These are phyloP conservation scores for Trichoderma koningii DNA, from an alignment of 2,329 filamentous ascomycete species.

Conservation along the genomic window DNA sequence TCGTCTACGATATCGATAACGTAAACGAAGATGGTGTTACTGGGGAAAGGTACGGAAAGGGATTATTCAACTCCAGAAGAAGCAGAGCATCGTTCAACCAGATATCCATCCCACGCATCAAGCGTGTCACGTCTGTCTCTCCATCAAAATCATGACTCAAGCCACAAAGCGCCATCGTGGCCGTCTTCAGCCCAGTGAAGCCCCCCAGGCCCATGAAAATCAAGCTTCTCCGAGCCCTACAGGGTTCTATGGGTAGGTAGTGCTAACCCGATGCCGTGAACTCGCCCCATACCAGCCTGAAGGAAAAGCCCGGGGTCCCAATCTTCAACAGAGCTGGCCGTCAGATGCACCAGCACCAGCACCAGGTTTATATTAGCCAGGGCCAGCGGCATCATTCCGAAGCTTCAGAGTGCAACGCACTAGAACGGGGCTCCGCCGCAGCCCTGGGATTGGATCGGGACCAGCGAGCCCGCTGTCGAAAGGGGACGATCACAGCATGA, in stretches of 20 bases:
- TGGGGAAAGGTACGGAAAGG: conserved; percentile 17
- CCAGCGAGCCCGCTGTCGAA: conserved; percentile 17
- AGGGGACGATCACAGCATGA: conserved; percentile 3
- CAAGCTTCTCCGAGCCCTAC: not conserved
- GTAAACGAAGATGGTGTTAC: not conserved
- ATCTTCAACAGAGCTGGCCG: not conserved
- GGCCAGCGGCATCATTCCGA: conserved; percentile 13
- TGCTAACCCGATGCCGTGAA: not conserved
- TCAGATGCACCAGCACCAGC: conserved; percentile 23
- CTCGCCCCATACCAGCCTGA: not conserved
- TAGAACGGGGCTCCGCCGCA: conserved; percentile 14
- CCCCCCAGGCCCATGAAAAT: not conserved
- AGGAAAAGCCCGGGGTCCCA: not conserved
- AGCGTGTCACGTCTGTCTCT: conserved; percentile 9
- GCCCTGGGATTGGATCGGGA: conserved; percentile 19
- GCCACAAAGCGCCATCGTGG: not conserved
- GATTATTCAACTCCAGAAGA: not conserved
- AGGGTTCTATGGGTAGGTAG: not conserved
- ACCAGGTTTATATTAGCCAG: conserved; percentile 21
- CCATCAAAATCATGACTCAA: not conserved
- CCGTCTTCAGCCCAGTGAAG: not conserved
- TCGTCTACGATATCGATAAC: too few species aligned
- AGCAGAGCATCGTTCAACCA: not conserved
- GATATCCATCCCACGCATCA: conserved; percentile 1
- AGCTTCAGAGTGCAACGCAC: conserved; percentile 6